These are phyloP conservation scores for Hortaea werneckii DNA, from an alignment of 2,329 filamentous ascomycete genomes.

Conservation along the genomic window DNA sequence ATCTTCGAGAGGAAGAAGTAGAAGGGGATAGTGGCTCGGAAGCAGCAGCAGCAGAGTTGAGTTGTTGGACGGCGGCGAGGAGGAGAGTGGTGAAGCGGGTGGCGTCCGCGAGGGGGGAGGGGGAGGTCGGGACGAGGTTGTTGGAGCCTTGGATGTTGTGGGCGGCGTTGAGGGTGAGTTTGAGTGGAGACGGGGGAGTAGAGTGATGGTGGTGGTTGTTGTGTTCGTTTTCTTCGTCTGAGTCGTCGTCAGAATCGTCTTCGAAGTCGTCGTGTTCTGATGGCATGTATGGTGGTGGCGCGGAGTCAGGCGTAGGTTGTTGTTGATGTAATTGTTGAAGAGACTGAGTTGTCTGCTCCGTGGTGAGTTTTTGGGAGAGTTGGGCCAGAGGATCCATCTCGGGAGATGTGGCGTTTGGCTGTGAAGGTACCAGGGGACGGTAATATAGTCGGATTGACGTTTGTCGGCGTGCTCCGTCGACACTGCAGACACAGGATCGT, in stretches of 20 bases:
- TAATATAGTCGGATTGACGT: neutral
- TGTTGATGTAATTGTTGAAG: constrained; percentile 1
- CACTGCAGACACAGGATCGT: no score
- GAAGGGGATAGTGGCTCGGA: constrained; percentile 33
- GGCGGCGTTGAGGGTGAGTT: constrained; percentile 40
- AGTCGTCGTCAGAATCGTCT: constrained; percentile 5
- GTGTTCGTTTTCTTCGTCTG: neutral
- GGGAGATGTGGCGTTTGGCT: neutral
- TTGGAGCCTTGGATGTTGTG: constrained; percentile 38
- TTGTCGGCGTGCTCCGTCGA: no score
- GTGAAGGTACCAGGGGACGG: neutral
- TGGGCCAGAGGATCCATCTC: constrained; percentile 3
- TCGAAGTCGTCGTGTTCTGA: neutral
- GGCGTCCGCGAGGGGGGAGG: constrained; percentile 28
- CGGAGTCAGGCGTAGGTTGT: neutral
- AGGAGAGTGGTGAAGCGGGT: constrained; percentile 37
- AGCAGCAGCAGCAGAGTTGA: constrained; percentile 31
- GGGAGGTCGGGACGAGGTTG: constrained; percentile 40
- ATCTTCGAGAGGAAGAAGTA: constrained; percentile 24
- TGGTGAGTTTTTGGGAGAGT: constrained; percentile 2
- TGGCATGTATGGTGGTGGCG: constrained; percentile 7
- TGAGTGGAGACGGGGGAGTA: constrained; percentile 29
- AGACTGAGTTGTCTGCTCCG: constrained; percentile 1
- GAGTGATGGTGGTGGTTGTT: constrained; percentile 6
- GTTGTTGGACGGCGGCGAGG: constrained; percentile 33